Percentiles rank a stretch among this genome's conserved stretches.
These are phyloP conservation scores for Fraxinus nigra DNA, from an alignment of 305 asterid genomes.

Conservation along the genomic window DNA sequence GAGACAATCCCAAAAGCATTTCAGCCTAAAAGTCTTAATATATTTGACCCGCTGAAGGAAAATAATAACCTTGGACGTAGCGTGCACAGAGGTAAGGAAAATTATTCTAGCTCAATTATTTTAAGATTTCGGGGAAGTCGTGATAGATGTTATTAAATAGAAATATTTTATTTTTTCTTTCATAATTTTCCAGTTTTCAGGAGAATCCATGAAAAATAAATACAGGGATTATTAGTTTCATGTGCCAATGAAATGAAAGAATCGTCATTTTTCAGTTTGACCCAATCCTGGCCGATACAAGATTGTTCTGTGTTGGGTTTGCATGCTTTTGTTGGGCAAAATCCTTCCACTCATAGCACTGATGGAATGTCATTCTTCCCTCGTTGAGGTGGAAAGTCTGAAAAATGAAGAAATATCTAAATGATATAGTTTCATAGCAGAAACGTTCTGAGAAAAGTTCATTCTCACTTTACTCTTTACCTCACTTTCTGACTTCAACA, in stretches of 20 bases:
- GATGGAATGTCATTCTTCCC: background rate
- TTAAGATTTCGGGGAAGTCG: background rate
- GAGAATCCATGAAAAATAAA: background rate
- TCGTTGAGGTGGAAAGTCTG: background rate
- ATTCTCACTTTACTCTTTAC: background rate
- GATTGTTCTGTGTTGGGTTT: background rate
- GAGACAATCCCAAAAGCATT: conserved; percentile 51
- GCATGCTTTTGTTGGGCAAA: background rate
- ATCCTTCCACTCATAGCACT: background rate
- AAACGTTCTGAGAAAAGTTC: background rate
- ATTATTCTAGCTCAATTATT: conserved; percentile 1
- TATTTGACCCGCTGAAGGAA: conserved; percentile 84
- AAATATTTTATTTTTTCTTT: background rate
- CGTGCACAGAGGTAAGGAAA: conserved; percentile 68
- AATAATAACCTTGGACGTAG: conserved; percentile 96
- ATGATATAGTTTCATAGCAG: background rate
- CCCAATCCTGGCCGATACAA: background rate
- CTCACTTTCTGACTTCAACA: background rate
- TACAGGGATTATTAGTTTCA: background rate
- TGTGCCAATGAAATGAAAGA: background rate
- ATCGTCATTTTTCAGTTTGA: background rate
- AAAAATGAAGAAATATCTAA: background rate
- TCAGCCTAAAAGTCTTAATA: conserved; percentile 65
- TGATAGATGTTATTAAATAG: background rate
- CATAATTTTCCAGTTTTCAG: background rate